These are phyloP conservation scores for Beta corolliflora DNA, from an alignment of 179 eudicot genomes.

Conservation along the genomic window DNA sequence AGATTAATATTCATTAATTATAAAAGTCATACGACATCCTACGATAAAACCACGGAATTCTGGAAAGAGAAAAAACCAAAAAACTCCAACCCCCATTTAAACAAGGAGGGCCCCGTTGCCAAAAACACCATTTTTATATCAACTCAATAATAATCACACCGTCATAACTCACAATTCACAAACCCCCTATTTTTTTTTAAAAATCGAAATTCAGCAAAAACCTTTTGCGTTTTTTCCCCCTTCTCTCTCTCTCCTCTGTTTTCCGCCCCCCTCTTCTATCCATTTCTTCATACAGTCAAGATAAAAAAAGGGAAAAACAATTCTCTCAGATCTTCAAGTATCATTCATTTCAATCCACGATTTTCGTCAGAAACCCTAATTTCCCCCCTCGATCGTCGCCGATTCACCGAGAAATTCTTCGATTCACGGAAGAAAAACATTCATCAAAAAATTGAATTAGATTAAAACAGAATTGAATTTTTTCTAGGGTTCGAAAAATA, in stretches of 20 bases:
- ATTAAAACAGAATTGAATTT: neutral
- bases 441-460: neutral
- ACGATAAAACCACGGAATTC: too few relatives aligned
- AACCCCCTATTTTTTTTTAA: too few relatives aligned
- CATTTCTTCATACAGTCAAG: neutral
- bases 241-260: neutral
- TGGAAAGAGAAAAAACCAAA: too few relatives aligned
- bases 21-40: too few relatives aligned
- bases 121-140: too few relatives aligned
- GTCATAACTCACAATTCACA: too few relatives aligned
- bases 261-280: constrained; percentile 5
- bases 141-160: too few relatives aligned
- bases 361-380: constrained; percentile 11
- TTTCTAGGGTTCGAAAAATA: constrained; percentile 27
- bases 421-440: neutral
- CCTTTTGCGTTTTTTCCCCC: too few relatives aligned
- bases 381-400: constrained; percentile 27
- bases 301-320: neutral
- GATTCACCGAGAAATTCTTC: neutral
- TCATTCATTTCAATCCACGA: constrained; percentile 9
- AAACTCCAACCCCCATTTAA: too few relatives aligned
- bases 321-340: constrained; percentile 26
- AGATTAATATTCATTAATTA: too few relatives aligned
- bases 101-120: too few relatives aligned
- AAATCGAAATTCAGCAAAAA: neutral